Evolutionary conservation across 108 stramenopile genomes (phyloP).

Genomic region (Poteriospumella lacustris): DNA sequence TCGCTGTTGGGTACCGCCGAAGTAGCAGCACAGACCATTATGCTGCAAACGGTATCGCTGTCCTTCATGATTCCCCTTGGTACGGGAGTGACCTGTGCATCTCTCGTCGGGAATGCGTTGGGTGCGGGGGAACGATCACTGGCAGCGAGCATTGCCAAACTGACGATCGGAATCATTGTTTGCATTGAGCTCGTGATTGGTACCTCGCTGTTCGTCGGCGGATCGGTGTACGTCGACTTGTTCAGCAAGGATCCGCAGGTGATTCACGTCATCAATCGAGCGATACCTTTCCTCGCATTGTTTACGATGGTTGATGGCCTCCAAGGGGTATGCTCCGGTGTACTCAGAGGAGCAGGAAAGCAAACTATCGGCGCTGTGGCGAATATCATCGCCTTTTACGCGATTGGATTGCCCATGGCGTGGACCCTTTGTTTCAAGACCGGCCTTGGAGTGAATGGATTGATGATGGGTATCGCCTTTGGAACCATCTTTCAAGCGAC

Average conservation of each 20-base stretch:
- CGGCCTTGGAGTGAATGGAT: background rate
- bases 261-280: background rate
- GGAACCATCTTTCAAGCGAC: conserved; percentile 2
- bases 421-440: conserved; percentile 1
- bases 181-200: conserved; percentile 2
- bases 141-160: background rate
- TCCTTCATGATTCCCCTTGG: conserved; percentile 26
- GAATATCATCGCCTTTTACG: conserved; percentile 24
- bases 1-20: background rate
- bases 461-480: conserved; percentile 18
- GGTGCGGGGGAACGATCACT: background rate
- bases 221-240: background rate
- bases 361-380: conserved; percentile 7
- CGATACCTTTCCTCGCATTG: conserved; percentile 16
- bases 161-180: background rate
- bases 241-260: background rate
- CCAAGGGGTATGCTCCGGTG: conserved; percentile 27
- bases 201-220: background rate
- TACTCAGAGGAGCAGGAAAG: conserved; percentile 29
- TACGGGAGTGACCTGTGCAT: conserved; percentile 1
- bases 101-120: conserved; percentile 19
- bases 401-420: conserved; percentile 10
- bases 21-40: conserved; percentile 23
- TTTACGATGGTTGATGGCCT: conserved; percentile 26
- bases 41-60: conserved; percentile 17